Conservation (phyloP, 768 basidiomycete genomes). For the Tricholoma sp. region DNA sequence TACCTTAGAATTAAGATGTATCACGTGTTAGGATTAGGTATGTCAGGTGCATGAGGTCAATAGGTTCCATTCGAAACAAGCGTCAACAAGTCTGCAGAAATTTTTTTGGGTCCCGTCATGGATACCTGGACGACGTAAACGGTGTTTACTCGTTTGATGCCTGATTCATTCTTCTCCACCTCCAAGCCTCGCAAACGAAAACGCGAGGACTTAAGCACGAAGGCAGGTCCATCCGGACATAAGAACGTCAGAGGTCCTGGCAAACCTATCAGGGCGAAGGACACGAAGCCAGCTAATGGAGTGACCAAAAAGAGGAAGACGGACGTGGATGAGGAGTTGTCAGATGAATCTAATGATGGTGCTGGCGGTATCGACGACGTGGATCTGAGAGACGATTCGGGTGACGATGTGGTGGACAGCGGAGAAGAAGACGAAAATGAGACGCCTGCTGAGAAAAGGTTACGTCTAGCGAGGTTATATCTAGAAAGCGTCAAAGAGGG, state of each 20-base stretch:
- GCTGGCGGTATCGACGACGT: constrained; percentile 62
- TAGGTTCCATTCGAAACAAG: background rate
- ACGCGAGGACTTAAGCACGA: constrained; percentile 33
- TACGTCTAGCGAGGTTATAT: constrained; percentile 88
- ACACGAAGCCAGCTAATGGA: constrained; percentile 20
- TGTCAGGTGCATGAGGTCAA: too few species aligned
- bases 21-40: too few species aligned
- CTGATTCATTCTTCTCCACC: constrained; percentile 77
- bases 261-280: constrained; percentile 16
- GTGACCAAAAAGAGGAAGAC: constrained; percentile 23
- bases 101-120: background rate
- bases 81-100: background rate
- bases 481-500: constrained; percentile 78
- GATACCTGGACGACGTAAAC: background rate
- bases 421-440: constrained; percentile 85
- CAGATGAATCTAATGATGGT: constrained; percentile 54
- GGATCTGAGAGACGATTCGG: constrained; percentile 52
- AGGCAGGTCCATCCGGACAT: constrained; percentile 17
- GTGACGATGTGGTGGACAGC: constrained; percentile 50
- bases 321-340: constrained; percentile 61
- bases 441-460: constrained; percentile 89
- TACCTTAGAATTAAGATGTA: too few species aligned
- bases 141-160: constrained; percentile 41
- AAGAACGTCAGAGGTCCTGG: constrained; percentile 18
- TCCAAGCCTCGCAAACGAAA: constrained; percentile 60